Evolutionary conservation across 2,329 filamentous ascomycete species (phyloP), one percentile per base, ranked within the genome.

Genomic region (Malbranchea cinnamomea): DNA sequence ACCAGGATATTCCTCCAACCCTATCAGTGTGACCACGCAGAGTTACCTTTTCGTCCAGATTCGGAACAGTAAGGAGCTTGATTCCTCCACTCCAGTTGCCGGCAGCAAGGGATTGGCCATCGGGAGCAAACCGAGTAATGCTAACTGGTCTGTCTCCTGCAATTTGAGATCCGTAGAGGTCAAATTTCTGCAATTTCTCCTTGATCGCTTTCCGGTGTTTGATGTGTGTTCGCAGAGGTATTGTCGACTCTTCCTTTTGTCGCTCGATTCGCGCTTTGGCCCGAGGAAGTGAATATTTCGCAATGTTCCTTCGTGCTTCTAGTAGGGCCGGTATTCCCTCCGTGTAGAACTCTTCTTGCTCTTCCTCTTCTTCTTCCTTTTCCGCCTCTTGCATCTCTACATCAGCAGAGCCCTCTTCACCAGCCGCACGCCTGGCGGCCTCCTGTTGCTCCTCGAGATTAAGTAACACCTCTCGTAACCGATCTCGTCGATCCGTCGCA

Each of bases 41-140:
- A 4, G 71, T 74, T 44, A 66, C 70, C 49, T 76, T 84, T 42
- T 80, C 76, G 27, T 84, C 74, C 38, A 98, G 60, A 42, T 75
- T 79, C 2, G 85, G 87, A 12, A 94, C 76, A 34, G 78, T 74
- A 35, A 95, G 68, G 34, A 98, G 59, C 45, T 84, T 87, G 40
- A 98, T 75, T 29, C 81, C 78, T 30, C 89, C 89, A 30, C 76
- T 80, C 83, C 85, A 95, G 48, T 91, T 93, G 22, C 89, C 89
- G 2, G 83, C 81, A 3, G 87, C 89, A 20, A 95, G 68, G 6
- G 78, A 65, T 50, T 87, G 67, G 10, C 83, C 81, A 45, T 80
- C 78, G 1, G 89, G 89, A 5, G 87, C 76, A 57, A 98, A 85
- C 33, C 89, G 73, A 27, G 83, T 82, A 57, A 95, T 87, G 54